These are phyloP conservation scores for Colletotrichum lupini DNA, from an alignment of 2,329 filamentous ascomycete genomes.

Conservation along the genomic window DNA sequence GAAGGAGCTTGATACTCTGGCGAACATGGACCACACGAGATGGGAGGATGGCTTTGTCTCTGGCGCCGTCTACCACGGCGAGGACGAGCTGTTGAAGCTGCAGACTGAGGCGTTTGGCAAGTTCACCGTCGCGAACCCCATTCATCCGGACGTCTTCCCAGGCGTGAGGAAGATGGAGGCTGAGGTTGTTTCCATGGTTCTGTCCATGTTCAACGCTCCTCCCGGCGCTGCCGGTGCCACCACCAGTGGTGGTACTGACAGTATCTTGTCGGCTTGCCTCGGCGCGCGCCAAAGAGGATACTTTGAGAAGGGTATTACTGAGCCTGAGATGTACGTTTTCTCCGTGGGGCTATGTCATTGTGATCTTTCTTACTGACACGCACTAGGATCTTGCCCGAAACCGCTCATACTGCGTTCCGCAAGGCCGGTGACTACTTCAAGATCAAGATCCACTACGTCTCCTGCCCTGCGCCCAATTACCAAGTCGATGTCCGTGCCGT, in stretches of 20 bases:
- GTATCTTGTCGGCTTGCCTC: conserved; percentile 94
- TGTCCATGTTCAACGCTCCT: conserved; percentile 86
- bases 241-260: conserved; percentile 94
- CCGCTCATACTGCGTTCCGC: conserved; percentile 94
- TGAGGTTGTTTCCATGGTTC: conserved; percentile 95
- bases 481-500: conserved; percentile 85
- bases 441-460: conserved; percentile 91
- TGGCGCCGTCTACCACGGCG: conserved; percentile 96
- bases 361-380: conserved; percentile 19
- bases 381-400: conserved; percentile 89
- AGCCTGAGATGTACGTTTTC: conserved; percentile 86
- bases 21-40: conserved; percentile 89
- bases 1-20: conserved; percentile 81
- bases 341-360: background rate
- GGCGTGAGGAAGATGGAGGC: conserved; percentile 99
- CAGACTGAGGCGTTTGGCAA: conserved; percentile 94
- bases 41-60: conserved; percentile 98
- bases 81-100: conserved; percentile 80
- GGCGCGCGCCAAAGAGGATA: conserved; percentile 91
- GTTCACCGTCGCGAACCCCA: conserved; percentile 95
- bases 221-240: conserved; percentile 87
- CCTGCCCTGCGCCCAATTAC: conserved; percentile 86
- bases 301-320: conserved; percentile 84
- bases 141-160: conserved; percentile 98
- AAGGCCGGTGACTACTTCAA: conserved; percentile 97